phyloP scores from a whole-genome alignment of 495 filamentous ascomycete genomes.

The Chaetomium tenue region DNA sequence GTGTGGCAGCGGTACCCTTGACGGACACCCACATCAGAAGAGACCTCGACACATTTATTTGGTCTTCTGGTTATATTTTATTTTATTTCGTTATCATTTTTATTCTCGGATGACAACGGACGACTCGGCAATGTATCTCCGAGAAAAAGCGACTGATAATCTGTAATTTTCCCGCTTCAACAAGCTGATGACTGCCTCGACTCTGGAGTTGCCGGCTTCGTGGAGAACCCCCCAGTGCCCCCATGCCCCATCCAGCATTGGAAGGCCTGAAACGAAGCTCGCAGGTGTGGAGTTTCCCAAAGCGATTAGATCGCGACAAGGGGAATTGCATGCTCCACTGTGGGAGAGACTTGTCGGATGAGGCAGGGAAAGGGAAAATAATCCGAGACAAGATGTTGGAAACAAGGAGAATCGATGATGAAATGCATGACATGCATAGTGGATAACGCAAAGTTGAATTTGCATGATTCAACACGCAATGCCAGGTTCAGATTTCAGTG shows the following conservation, averaged over 20 bases:
- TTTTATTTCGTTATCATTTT: too few relatives aligned
- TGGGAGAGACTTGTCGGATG: conserved; percentile 11
- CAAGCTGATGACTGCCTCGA: background rate
- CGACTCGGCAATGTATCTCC: background rate
- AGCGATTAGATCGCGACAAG: background rate
- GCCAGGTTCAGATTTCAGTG: background rate
- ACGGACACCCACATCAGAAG: too few relatives aligned
- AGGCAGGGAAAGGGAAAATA: background rate
- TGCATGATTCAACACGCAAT: too few relatives aligned
- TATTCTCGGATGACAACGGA: too few relatives aligned
- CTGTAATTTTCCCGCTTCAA: background rate
- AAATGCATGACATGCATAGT: too few relatives aligned
- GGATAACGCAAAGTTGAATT: too few relatives aligned
- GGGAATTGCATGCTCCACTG: conserved; percentile 15
- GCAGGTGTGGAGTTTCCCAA: background rate
- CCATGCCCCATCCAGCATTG: too few relatives aligned
- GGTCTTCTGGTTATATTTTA: too few relatives aligned
- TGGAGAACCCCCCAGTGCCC: too few relatives aligned
- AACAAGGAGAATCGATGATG: background rate
- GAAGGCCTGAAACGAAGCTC: conserved; percentile 10
- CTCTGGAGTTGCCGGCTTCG: background rate
- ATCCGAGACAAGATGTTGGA: background rate
- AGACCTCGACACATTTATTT: too few relatives aligned
- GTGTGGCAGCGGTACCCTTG: background rate
- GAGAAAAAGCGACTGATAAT: background rate